phyloP scores from a whole-genome alignment of 192 early-diverging fungal genomes.

The Umbelopsis ramanniana region DNA sequence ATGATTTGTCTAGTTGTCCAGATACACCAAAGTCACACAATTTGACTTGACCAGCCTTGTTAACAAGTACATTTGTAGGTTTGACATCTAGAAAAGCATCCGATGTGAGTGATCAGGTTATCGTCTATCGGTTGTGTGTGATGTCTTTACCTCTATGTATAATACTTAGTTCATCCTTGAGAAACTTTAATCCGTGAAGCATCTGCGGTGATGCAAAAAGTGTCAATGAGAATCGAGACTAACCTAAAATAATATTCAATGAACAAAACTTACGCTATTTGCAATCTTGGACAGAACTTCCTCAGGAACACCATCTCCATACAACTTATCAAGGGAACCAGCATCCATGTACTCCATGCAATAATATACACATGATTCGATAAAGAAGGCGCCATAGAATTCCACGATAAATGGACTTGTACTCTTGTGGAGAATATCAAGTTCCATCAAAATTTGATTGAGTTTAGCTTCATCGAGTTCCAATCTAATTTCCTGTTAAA shows the following conservation, averaged over 20 bases:
- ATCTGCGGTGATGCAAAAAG: constrained; percentile 52
- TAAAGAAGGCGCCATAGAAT: constrained; percentile 97
- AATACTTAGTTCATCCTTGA: constrained; percentile 86
- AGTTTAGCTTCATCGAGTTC: constrained; percentile 88
- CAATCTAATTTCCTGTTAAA: constrained; percentile 80
- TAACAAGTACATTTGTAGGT: constrained; percentile 92
- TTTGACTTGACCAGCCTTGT: constrained; percentile 87
- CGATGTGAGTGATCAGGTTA: background rate
- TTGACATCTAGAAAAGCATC: constrained; percentile 76
- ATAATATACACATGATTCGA: constrained; percentile 95
- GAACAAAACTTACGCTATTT: constrained; percentile 55
- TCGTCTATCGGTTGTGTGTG: constrained; percentile 7
- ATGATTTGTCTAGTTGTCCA: constrained; percentile 83
- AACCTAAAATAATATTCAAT: background rate
- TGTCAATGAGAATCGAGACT: constrained; percentile 11
- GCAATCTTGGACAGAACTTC: constrained; percentile 77
- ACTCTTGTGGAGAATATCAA: constrained; percentile 90
- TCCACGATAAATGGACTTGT: constrained; percentile 92
- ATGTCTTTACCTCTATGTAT: constrained; percentile 84
- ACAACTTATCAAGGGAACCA: constrained; percentile 88
- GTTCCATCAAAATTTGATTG: constrained; percentile 95
- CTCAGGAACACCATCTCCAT: constrained; percentile 82
- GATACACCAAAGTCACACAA: constrained; percentile 97
- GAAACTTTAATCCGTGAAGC: constrained; percentile 80
- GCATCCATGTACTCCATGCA: constrained; percentile 99